Percentiles rank a stretch among this genome's conserved stretches.
phyloP scores from a whole-genome alignment of 192 early-diverging fungal species.

The Entomortierella parvispora region DNA sequence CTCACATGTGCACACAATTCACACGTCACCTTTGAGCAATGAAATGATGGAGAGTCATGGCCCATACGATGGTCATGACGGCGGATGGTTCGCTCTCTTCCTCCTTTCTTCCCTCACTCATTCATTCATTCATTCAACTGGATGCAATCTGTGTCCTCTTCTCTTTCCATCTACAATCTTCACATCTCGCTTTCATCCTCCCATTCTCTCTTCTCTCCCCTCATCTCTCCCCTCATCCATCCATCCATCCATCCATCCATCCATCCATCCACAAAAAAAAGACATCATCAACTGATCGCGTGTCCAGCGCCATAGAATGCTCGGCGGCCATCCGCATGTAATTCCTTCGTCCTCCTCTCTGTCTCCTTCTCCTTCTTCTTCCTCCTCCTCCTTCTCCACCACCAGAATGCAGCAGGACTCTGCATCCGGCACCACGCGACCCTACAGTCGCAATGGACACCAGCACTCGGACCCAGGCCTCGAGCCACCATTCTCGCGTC shows the following conservation, averaged over 20 bases:
- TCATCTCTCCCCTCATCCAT: neutral
- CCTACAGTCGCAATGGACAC: slow-evolving; percentile 38
- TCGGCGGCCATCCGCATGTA: slow-evolving; percentile 18
- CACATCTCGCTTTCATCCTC: no score
- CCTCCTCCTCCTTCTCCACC: neutral
- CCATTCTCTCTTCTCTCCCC: neutral
- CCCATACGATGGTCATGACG: no score
- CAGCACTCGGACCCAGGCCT: slow-evolving; percentile 6
- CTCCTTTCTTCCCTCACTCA: neutral
- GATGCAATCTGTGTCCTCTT: neutral
- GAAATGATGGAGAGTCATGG: no score
- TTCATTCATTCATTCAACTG: neutral
- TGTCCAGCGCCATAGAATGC: slow-evolving; percentile 12
- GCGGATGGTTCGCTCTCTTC: no score
- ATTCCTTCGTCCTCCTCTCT: neutral
- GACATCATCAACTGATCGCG: neutral
- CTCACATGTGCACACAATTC: no score
- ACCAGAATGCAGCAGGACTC: slow-evolving; percentile 15
- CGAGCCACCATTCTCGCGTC: slow-evolving; percentile 16
- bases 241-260: no score
- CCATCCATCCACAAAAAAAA: neutral
- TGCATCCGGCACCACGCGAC: slow-evolving; percentile 6
- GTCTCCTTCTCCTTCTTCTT: neutral
- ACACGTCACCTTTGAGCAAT: no score
- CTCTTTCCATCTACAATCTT: neutral